Base-by-base conservation (phyloP, 768 basidiomycete species). In the Kwoniella shandongensis region DNA sequence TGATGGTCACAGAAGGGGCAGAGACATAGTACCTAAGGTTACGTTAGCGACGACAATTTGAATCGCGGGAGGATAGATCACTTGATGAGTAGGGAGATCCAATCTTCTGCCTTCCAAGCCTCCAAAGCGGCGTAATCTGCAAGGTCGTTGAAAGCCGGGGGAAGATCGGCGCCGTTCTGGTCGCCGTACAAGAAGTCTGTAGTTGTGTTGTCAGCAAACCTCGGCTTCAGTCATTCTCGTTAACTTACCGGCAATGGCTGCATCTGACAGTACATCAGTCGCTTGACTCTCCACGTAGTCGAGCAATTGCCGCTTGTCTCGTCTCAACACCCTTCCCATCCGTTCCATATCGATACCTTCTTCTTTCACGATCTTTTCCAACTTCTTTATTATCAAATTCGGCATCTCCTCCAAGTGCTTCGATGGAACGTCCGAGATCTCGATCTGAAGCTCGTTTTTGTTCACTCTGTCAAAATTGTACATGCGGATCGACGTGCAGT, bases 281-380 rank as follows among this genome's bases (percentile, higher is more conserved):
- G 70, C 66, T 13, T 66, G 66, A 10, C 64, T 68, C 57, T 76
- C 75, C 58, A 74, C 73, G n/a, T 57, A 57, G 41, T 73, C 62
- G 50, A 76, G 42, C 59, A 76, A 86, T 81, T 92, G 91, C 53
- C 92, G 85, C 77, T 90, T 88, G 66, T 96, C 91, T 48, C 91
- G 81, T 62, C 86, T 83, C 44, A 99, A 84, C 17, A 96, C 81
- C 84, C 89, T 86, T 15, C 78, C 75, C 87, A 99, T 96, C 10
- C 94, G 81, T 27, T 85, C 81, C 87, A 97, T 91, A 75, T 98
- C 90, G 46, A 98, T 80, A 3, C 88, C 91, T 51, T 87, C 84
- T 5, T 59, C 32, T 17, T 81, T 67, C 7, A 81, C 83, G 51
- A 97, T 87, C 39, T 83, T 83, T 62, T 80, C 73, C 36, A 99